Base-by-base conservation (phyloP, 768 basidiomycete genomes). In the Collybia sordida region DNA sequence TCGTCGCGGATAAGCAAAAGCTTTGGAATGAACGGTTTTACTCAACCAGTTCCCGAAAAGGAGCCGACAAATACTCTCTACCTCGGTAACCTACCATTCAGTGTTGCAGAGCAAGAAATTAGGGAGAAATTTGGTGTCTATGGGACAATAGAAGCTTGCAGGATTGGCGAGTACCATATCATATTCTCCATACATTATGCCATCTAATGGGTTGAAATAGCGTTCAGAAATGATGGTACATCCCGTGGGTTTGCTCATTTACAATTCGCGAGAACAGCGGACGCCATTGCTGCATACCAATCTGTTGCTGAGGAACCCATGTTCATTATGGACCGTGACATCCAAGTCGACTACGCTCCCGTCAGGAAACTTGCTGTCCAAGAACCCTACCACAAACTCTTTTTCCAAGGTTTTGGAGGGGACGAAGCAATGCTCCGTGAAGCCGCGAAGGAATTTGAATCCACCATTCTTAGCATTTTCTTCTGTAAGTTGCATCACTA, bases 11-110 rank as follows among this genome's bases (percentile, higher is more conserved):
- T 46, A 18, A 41, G 47, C 40, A 15, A 25, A 14, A 42, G 23
- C 38, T 42, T 15, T 23, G n/a, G 1, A 4, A 41, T 9, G 38
- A 24, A 34, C 34, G 18, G 19, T 11, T n/a, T 9, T 19, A 17
- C n/a, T 24, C 9, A 27, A 7, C 1, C 8, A 14, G 31, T 31
- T 31, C 9, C 31, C 4, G 38, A 28, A 5, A 42, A 19, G 22
- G 46, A 62, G 15, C 76, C 78, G 5, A 64, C 62, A n/a, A 63
- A 63, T 8, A 67, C 66, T 2, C 57, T 83, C 43, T 83, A 64
- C 38, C 55, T 81, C 25, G 77, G 72, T 7, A 84, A 83, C 54
- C n/a, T 84, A n/a, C 79, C 81, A 42, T 88, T 67, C 60, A 65
- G 57, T 15, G 57, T 65, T 34, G 72, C 69, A 1, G 74, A 71